These are phyloP conservation scores for Fusarium mexicanum DNA, from an alignment of 2,329 filamentous ascomycete species.

Conservation along the genomic window DNA sequence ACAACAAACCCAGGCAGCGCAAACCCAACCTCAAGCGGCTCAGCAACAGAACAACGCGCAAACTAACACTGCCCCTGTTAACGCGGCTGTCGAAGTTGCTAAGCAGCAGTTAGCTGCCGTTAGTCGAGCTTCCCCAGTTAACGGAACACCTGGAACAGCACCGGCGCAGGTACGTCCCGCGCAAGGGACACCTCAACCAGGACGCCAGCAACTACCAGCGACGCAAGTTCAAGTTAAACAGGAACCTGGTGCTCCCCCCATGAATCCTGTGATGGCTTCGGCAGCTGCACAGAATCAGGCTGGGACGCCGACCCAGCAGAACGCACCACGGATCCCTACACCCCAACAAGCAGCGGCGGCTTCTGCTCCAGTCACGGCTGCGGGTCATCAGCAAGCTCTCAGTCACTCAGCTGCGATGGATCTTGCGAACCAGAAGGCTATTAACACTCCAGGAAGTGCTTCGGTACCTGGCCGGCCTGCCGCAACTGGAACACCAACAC, in stretches of 20 bases:
- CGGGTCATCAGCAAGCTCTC: conserved; percentile 54
- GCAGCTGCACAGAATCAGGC: conserved; percentile 52
- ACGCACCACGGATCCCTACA: conserved; percentile 59
- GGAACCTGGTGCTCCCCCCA: conserved; percentile 53
- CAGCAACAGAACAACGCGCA: conserved; percentile 43
- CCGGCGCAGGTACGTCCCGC: conserved; percentile 44
- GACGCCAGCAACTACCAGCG: conserved; percentile 31
- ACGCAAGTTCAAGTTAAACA: conserved; percentile 45
- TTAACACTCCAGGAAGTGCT: conserved; percentile 47
- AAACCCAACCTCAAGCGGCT: conserved; percentile 30
- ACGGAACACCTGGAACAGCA: conserved; percentile 37
- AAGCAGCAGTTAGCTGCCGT: conserved; percentile 52
- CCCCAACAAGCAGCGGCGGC: conserved; percentile 60
- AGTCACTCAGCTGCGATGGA: conserved; percentile 62
- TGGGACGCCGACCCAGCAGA: conserved; percentile 62
- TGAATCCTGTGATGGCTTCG: conserved; percentile 57
- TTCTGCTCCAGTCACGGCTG: conserved; percentile 50
- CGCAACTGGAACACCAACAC: conserved; percentile 44
- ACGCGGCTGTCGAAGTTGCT: conserved; percentile 57
- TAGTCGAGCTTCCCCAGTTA: conserved; percentile 45
- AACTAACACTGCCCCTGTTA: conserved; percentile 51
- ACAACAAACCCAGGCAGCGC: conserved; percentile 27
- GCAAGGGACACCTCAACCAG: conserved; percentile 39
- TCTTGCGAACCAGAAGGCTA: conserved; percentile 56
- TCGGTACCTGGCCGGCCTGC: conserved; percentile 46